phyloP scores from a whole-genome alignment of 495 filamentous ascomycete genomes.

The Penicillium longicatenatum region DNA sequence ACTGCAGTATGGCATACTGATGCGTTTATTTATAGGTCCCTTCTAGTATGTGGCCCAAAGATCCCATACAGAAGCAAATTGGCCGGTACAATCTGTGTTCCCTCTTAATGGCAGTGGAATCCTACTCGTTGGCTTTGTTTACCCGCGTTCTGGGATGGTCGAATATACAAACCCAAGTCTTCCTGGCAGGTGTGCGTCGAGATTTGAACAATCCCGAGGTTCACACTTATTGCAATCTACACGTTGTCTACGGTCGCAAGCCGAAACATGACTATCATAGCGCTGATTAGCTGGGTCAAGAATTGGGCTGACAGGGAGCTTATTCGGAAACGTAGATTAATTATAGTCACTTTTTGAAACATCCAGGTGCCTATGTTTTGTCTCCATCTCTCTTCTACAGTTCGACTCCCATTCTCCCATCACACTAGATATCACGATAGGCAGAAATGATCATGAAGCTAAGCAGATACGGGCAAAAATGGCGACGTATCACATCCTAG shows the following conservation, averaged over 20 bases:
- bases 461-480: neutral
- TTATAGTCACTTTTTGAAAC: slow-evolving; percentile 1
- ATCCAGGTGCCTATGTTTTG: neutral
- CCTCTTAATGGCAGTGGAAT: slow-evolving; percentile 43
- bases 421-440: too few relatives aligned
- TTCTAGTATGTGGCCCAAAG: slow-evolving; percentile 45
- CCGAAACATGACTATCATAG: slow-evolving; percentile 16
- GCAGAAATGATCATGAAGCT: neutral
- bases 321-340: slow-evolving; percentile 2
- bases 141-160: slow-evolving; percentile 58
- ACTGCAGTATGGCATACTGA: neutral
- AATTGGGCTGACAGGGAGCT: slow-evolving; percentile 14
- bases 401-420: too few relatives aligned
- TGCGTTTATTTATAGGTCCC: slow-evolving; percentile 28
- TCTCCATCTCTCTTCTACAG: neutral
- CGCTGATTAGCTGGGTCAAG: slow-evolving; percentile 10
- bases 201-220: slow-evolving; percentile 52
- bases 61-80: slow-evolving; percentile 49
- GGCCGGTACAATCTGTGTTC: slow-evolving; percentile 45
- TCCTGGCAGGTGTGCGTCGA: slow-evolving; percentile 53
- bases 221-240: slow-evolving; percentile 47
- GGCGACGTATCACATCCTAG: neutral
- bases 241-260: slow-evolving; percentile 39
- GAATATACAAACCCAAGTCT: slow-evolving; percentile 56
- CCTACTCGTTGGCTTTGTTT: slow-evolving; percentile 48